A percentile compares a stretch with the other conserved stretches of the same genome.
Evolutionary conservation across 768 basidiomycete species (phyloP).

Genomic region (Boletus pseudo-olivaceus): DNA sequence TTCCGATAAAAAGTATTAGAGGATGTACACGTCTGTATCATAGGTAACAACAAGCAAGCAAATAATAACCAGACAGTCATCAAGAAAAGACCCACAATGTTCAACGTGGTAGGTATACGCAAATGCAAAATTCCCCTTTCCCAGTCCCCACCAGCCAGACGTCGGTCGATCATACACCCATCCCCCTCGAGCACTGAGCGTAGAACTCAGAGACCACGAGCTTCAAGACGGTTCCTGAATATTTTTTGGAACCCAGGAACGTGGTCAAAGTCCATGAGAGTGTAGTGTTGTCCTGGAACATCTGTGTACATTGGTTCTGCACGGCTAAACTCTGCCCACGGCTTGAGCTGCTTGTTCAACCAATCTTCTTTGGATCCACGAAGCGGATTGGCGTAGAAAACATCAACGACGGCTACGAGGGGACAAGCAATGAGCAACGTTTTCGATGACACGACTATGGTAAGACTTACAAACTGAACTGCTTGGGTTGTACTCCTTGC

Average conservation of each 20-base stretch:
- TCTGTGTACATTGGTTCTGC: constrained; percentile 11
- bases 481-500: constrained; percentile 15
- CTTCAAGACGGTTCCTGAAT: constrained; percentile 20
- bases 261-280: constrained; percentile 26
- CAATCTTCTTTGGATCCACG: constrained; percentile 19
- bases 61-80: neutral
- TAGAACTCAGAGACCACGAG: constrained; percentile 17
- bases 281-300: constrained; percentile 22
- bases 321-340: constrained; percentile 18
- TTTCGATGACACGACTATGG: neutral
- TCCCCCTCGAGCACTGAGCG: neutral
- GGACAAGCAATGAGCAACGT: neutral
- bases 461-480: constrained; percentile 20
- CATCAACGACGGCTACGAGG: constrained; percentile 10
- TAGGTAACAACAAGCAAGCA: neutral
- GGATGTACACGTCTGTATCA: neutral
- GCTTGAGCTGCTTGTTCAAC: constrained; percentile 21
- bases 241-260: constrained; percentile 26
- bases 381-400: constrained; percentile 18
- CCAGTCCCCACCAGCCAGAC: no score
- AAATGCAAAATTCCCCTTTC: neutral
- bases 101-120: neutral
- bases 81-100: neutral
- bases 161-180: no score
- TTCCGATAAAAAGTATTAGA: neutral